Percentiles rank a stretch among this genome's conserved stretches.
Evolutionary conservation across 2,329 filamentous ascomycete species (phyloP).

Genomic region (Helminthosporium solani): DNA sequence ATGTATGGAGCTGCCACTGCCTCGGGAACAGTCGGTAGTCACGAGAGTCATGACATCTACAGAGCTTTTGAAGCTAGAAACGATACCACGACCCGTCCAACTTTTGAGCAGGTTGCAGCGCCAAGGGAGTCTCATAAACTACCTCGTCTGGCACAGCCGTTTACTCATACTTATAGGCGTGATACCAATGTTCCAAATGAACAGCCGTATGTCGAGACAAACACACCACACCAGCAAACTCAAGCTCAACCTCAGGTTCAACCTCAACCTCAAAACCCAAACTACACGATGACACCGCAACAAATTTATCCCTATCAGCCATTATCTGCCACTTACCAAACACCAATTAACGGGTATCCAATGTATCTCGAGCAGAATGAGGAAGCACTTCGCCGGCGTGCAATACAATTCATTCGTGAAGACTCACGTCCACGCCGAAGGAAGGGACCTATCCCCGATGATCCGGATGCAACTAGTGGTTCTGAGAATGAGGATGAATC

Average conservation of each 20-base stretch:
- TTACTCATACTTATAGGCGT: too few species aligned
- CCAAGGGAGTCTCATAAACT: not conserved
- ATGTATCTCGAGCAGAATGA: conserved; percentile 9
- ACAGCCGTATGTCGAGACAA: not conserved
- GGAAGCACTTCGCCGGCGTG: conserved; percentile 16
- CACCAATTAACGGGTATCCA: conserved; percentile 1
- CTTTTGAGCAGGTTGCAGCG: not conserved
- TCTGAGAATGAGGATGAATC: conserved; percentile 3
- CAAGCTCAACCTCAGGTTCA: too few species aligned
- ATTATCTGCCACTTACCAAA: not conserved
- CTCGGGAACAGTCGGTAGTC: conserved; percentile 14
- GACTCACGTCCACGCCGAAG: conserved; percentile 8
- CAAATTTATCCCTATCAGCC: not conserved
- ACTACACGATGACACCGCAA: not conserved
- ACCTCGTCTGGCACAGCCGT: not conserved
- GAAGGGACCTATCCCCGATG: conserved; percentile 12
- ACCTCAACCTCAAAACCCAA: too few species aligned
- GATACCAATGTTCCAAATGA: not conserved
- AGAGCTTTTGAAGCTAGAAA: conserved; percentile 15
- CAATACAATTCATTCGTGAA: conserved; percentile 15
- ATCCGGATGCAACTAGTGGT: conserved; percentile 7
- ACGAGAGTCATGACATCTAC: conserved; percentile 18
- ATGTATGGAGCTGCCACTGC: conserved; percentile 4
- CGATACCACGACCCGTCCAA: conserved; percentile 2
- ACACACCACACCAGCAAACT: too few species aligned